Evolutionary conservation across 2,329 filamentous ascomycete species (phyloP).

Genomic region (Fusarium odoratissimum): DNA sequence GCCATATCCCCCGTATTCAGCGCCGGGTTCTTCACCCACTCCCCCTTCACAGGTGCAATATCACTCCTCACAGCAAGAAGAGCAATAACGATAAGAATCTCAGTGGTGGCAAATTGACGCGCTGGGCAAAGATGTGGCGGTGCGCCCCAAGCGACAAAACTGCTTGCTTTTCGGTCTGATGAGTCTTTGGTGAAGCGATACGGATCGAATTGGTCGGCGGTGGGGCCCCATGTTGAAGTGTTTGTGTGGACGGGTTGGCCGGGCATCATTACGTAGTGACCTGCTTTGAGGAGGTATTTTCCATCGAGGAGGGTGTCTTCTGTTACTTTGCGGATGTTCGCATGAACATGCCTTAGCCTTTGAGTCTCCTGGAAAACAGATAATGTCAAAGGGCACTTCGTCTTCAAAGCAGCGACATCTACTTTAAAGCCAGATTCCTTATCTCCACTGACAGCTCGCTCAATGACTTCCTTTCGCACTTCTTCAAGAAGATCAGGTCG

Average conservation of each 20-base stretch:
- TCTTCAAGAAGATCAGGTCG: slow-evolving; percentile 16
- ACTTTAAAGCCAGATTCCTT: slow-evolving; percentile 9
- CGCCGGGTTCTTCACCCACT: slow-evolving; percentile 18
- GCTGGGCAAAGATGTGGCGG: slow-evolving; percentile 47
- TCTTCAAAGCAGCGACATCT: slow-evolving; percentile 27
- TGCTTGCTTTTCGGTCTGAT: slow-evolving; percentile 31
- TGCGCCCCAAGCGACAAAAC: slow-evolving; percentile 48
- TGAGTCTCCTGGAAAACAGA: slow-evolving; percentile 30
- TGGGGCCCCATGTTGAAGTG: slow-evolving; percentile 49
- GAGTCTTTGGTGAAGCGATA: slow-evolving; percentile 24
- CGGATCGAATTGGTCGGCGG: slow-evolving; percentile 38
- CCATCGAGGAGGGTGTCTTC: slow-evolving; percentile 51
- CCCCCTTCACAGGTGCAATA: neutral
- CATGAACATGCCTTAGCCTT: slow-evolving; percentile 21
- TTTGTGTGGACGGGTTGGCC: slow-evolving; percentile 47
- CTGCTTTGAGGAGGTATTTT: slow-evolving; percentile 51
- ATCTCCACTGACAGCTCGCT: slow-evolving; percentile 8
- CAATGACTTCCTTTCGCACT: slow-evolving; percentile 12
- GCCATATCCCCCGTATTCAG: slow-evolving; percentile 16
- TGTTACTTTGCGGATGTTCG: slow-evolving; percentile 42
- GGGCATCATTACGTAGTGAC: slow-evolving; percentile 51
- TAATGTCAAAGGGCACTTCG: slow-evolving; percentile 25
- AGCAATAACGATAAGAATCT: slow-evolving; percentile 42
- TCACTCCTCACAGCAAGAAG: slow-evolving; percentile 15
- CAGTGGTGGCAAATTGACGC: slow-evolving; percentile 45